Conservation (phyloP, 2,329 filamentous ascomycete species). For the Pseudonectria buxi region DNA sequence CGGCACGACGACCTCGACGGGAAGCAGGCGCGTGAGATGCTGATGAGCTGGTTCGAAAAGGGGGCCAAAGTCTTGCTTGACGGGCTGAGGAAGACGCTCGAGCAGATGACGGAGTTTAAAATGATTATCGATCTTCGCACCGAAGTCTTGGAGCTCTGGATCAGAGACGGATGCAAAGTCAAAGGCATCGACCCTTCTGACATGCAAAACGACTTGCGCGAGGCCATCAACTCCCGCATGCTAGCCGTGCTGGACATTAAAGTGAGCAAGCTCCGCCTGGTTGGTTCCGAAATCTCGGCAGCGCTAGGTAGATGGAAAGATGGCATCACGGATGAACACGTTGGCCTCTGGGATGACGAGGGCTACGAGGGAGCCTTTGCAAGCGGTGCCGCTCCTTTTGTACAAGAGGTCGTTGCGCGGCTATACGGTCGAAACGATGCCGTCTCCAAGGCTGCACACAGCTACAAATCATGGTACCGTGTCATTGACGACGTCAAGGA, state of each 20-base stretch:
- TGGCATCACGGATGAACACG: slow-evolving; percentile 42
- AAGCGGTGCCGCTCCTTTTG: slow-evolving; percentile 60
- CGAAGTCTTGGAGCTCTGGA: slow-evolving; percentile 67
- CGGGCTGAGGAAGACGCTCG: slow-evolving; percentile 56
- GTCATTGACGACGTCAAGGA: slow-evolving; percentile 61
- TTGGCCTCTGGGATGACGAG: slow-evolving; percentile 60
- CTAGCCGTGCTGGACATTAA: slow-evolving; percentile 56
- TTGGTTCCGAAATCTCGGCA: slow-evolving; percentile 58
- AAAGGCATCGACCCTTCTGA: slow-evolving; percentile 60
- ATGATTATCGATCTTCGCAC: slow-evolving; percentile 64
- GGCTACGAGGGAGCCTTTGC: slow-evolving; percentile 59
- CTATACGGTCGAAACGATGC: slow-evolving; percentile 66
- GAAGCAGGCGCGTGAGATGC: slow-evolving; percentile 51
- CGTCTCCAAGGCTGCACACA: slow-evolving; percentile 53
- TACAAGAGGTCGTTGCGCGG: slow-evolving; percentile 60
- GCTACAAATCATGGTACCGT: slow-evolving; percentile 68
- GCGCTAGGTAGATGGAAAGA: slow-evolving; percentile 55
- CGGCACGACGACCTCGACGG: slow-evolving; percentile 69
- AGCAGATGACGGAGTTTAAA: slow-evolving; percentile 57
- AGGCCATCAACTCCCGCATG: slow-evolving; percentile 62
- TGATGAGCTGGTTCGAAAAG: slow-evolving; percentile 57
- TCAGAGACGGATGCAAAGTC: slow-evolving; percentile 58
- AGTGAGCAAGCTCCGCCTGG: slow-evolving; percentile 55
- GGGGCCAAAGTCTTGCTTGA: slow-evolving; percentile 53
- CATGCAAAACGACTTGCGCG: slow-evolving; percentile 62